Evolutionary conservation across 176 grass and related monocot species (phyloP).

Genomic region (Oryza glaberrima): DNA sequence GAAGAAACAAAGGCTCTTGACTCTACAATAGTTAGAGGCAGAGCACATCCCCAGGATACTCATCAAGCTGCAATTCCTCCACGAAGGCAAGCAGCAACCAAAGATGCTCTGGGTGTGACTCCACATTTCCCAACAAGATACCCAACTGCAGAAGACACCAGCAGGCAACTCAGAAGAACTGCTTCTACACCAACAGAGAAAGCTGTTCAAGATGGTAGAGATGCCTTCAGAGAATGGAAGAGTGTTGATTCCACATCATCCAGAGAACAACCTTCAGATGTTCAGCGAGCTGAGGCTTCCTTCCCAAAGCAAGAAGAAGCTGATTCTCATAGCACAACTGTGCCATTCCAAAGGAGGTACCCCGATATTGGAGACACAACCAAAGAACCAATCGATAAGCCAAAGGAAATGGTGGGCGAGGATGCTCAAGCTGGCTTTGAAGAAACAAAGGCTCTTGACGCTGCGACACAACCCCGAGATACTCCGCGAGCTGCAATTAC

Average conservation of each 20-base stretch:
- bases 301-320: conserved; percentile 34
- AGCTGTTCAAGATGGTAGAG: conserved; percentile 32
- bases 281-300: not conserved
- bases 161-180: conserved; percentile 4
- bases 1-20: conserved; percentile 19
- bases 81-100: conserved; percentile 16
- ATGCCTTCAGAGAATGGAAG: conserved; percentile 10
- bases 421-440: conserved; percentile 21
- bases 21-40: not conserved
- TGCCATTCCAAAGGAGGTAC: conserved; percentile 25
- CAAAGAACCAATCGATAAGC: conserved; percentile 17
- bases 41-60: conserved; percentile 15
- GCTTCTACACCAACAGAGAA: conserved; percentile 12
- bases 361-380: conserved; percentile 5
- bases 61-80: conserved; percentile 14
- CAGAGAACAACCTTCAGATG: conserved; percentile 21
- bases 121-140: conserved; percentile 26
- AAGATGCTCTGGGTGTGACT: conserved; percentile 24
- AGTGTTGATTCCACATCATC: conserved; percentile 32
- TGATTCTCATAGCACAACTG: conserved; percentile 18
- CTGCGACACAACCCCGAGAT: conserved; percentile 15
- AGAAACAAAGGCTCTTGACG: conserved; percentile 21
- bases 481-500: conserved; percentile 18
- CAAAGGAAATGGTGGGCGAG: conserved; percentile 19
- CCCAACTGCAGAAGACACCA: conserved; percentile 26